phyloP scores from a whole-genome alignment of 176 grass and related monocot genomes.

The Lolium multiflorum region DNA sequence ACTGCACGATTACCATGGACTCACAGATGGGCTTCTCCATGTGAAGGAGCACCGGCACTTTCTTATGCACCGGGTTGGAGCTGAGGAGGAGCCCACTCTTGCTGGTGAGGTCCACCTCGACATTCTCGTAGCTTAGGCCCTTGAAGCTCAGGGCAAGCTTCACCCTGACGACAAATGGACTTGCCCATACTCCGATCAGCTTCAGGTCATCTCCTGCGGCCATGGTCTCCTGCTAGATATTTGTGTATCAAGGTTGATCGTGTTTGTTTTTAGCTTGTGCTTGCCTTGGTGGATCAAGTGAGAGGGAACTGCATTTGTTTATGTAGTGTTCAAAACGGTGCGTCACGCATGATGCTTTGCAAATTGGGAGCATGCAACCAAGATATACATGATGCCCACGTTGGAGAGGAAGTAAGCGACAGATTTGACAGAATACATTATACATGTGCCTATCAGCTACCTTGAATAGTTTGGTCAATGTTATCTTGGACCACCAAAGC shows the following conservation, averaged over 20 bases:
- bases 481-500: neutral
- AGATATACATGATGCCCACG: no score
- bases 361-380: neutral
- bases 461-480: neutral
- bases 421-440: no score
- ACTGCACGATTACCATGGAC: constrained; percentile 22
- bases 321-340: neutral
- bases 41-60: constrained; percentile 61
- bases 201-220: neutral
- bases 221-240: neutral
- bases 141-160: constrained; percentile 16
- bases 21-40: constrained; percentile 38
- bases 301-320: neutral
- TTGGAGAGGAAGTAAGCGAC: no score
- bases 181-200: neutral
- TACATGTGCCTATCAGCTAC: neutral
- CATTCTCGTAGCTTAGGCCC: neutral
- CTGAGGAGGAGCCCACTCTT: no score
- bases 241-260: neutral
- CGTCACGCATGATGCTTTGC: neutral
- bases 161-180: neutral
- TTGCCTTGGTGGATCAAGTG: neutral
- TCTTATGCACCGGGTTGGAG: constrained; percentile 51
- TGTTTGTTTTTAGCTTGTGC: neutral
- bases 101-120: constrained; percentile 33